Percentiles rank a stretch among this genome's conserved stretches.
These are phyloP conservation scores for Eucalyptus curtisii DNA, from an alignment of 345 rosid species.

Conservation along the genomic window DNA sequence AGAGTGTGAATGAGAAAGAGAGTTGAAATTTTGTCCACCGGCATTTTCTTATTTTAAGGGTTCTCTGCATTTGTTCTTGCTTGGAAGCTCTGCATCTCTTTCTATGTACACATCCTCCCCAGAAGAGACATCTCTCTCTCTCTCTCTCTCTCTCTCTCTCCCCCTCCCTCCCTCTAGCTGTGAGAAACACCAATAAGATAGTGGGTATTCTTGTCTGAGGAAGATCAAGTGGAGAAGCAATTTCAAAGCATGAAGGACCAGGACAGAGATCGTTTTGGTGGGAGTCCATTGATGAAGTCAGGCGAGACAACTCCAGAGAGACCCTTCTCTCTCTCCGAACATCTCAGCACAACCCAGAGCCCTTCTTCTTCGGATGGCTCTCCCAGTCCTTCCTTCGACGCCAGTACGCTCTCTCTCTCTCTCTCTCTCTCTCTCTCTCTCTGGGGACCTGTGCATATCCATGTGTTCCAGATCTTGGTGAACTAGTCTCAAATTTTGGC, in stretches of 20 bases:
- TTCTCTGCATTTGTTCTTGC: not conserved
- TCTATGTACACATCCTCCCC: not conserved
- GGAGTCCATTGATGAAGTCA: not conserved
- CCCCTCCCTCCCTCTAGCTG: not conserved
- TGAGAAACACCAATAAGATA: not conserved
- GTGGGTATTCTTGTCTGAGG: not conserved
- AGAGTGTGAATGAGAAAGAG: not conserved
- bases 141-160: not conserved
- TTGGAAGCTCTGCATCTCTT: not conserved
- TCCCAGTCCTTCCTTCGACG: not conserved
- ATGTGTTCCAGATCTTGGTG: not conserved
- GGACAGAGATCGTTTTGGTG: not conserved
- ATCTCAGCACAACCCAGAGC: not conserved
- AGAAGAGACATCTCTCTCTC: not conserved
- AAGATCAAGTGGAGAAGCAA: not conserved
- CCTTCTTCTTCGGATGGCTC: slow-evolving; percentile 1
- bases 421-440: not conserved
- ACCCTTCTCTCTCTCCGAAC: slow-evolving; percentile 1
- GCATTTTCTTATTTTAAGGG: not conserved
- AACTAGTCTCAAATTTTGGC: not conserved
- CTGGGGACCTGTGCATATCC: not conserved
- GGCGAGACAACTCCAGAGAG: slow-evolving; percentile 8
- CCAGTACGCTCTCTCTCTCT: not conserved
- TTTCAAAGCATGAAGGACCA: not conserved
- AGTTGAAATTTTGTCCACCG: not conserved